A percentile compares a stretch with the other conserved stretches of the same genome.
Evolutionary conservation across 73 alveolate genomes (phyloP).

Genomic region (Blepharisma japonicum): DNA sequence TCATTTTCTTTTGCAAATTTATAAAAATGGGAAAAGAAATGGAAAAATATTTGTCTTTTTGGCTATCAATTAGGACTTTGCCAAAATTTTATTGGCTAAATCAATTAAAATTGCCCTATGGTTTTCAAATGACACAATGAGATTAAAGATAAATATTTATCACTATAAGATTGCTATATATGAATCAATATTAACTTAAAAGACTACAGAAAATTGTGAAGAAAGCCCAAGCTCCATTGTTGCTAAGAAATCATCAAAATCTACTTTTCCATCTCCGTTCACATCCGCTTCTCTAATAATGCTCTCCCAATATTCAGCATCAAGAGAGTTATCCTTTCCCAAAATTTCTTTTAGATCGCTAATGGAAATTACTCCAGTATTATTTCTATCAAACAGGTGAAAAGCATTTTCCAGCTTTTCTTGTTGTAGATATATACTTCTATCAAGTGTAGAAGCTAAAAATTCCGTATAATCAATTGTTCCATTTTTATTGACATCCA

Average conservation of each 20-base stretch:
- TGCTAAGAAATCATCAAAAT: conserved; percentile 44
- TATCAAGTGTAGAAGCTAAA: conserved; percentile 65
- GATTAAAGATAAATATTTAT: no score
- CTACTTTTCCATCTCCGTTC: conserved; percentile 46
- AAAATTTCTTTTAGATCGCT: conserved; percentile 51
- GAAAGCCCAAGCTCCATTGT: no score
- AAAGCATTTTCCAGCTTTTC: conserved; percentile 65
- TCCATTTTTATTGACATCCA: conserved; percentile 52
- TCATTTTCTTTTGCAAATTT: no score
- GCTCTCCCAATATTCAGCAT: conserved; percentile 22
- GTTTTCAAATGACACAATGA: no score
- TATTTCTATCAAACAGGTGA: conserved; percentile 48
- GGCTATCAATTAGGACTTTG: no score
- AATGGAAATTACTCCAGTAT: conserved; percentile 42
- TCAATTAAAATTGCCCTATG: no score
- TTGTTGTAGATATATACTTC: conserved; percentile 50
- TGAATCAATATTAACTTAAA: no score
- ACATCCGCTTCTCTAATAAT: conserved; percentile 54
- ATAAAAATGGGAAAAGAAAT: no score
- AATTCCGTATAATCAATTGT: conserved; percentile 69
- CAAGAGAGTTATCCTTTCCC: conserved; percentile 11
- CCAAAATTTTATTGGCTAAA: no score
- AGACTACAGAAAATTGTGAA: no score
- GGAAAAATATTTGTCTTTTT: no score
- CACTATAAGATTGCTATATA: no score